Evolutionary conservation across 345 rosid genomes (phyloP), one percentile per base, ranked within the genome.

Genomic region (Melastoma malabathricum): DNA sequence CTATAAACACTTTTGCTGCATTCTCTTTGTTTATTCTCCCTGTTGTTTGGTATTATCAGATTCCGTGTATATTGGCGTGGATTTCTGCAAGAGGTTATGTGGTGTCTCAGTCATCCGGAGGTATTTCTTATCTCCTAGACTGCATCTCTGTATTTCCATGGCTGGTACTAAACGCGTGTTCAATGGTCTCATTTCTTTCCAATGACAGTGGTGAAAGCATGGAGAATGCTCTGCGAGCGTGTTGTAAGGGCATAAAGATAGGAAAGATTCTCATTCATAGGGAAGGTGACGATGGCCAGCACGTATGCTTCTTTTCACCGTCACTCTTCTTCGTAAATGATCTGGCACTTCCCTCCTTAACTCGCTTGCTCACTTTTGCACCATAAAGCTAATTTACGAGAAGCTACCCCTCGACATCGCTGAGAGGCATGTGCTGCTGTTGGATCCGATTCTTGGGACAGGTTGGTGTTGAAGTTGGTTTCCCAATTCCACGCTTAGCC

Each of bases 391-490:
- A 38, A 80, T 90, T 65, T 90, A 84, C 59, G 98, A 90, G 69
- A 90, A 86, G 67, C 65, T 90, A 48, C 98, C 98, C 0, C 76
- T 68, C 47, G 98, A 90, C 77, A 90, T 90, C 46, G 78, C 89
- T 13, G 84, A 86, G 65, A 84, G 93, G 62, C 98, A 90, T 57
- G 98, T 90, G 43, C 59, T 90, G 52, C 67, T 90, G 46, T 68
- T 90, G 75, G 96, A 86, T 84, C 98, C 98, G 48, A 90, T 90
- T 59, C 77, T 90, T 6, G 98, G 98, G 48, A 90, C 98, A 84
- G 98, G 98, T 86, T 60, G 1, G 75, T 47, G 27, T 22, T 15
- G 38, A 31, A 5, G 38, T 31, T 31, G 7, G 7, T 31, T 4
- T 22, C 25, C 25, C 38, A 5, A 31, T 31, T 31, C 38, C 44